Base-by-base conservation (phyloP, 805 yeast genomes). In the Metschnikowia henanensis region DNA sequence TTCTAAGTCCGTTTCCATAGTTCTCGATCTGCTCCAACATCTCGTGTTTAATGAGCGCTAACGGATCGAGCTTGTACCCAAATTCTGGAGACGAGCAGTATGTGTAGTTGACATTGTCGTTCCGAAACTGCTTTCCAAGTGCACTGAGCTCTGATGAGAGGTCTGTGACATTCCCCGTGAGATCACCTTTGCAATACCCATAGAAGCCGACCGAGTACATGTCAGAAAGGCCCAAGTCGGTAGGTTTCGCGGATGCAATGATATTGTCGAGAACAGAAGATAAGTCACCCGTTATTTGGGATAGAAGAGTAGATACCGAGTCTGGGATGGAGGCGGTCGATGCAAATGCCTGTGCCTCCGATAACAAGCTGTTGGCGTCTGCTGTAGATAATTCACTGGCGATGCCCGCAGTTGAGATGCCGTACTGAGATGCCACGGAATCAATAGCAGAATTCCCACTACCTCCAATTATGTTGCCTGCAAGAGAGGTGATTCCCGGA, bases 61-160 rank as follows among this genome's bases (percentile, higher is more conserved):
- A 61, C 1, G 86, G 82, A 56, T 83, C 77, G 53, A 86, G 76
- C 46, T 68, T 62, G 60, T 72, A 87, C 51, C 80, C 79, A 3
- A 79, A 68, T 45, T 68, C 61, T 17, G 91, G 79, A 8, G 68
- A 55, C 13, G 77, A 65, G 61, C 95, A 87, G 58, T 67, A 68
- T 3, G 72, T 66, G 50, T 71, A 69, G 38, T 68, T 64, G 20
- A 66, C 58, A 9, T 64, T 55, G 15, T 55, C 47, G 51, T 64
- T 61, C 28, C 57, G 55, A 42, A 70, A 65, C 10, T 54, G 51
- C 28, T 47, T 47, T 18, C 55, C 52, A 13, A 53, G 45, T 10
- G 20, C 15, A 7, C 58, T 56, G 13, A 53, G 35, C 16, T 46
- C 43, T 15, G 36, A 35, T 3, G 30, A 28, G 20, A 29, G 34